Conservation (phyloP, 495 filamentous ascomycete genomes). For the Aspergillus homomorphus region DNA sequence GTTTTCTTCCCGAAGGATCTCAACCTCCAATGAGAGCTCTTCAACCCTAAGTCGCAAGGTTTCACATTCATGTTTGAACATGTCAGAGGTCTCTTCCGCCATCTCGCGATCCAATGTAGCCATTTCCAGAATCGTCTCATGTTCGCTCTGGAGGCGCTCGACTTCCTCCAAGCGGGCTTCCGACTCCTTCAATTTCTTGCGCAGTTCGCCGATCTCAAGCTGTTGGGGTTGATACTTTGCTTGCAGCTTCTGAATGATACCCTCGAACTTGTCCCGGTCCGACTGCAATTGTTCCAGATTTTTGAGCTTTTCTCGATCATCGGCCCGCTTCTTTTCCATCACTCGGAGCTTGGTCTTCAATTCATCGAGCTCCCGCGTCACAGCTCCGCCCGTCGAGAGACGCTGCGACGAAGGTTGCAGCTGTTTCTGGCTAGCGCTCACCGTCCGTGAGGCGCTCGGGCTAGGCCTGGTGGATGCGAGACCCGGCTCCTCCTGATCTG, state of each 20-base stretch:
- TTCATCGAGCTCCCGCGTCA: slow-evolving; percentile 70
- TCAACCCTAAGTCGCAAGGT: slow-evolving; percentile 68
- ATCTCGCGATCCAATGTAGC: slow-evolving; percentile 89
- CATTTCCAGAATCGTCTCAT: slow-evolving; percentile 83
- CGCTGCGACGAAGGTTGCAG: slow-evolving; percentile 30
- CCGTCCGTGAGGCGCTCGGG: slow-evolving; percentile 28
- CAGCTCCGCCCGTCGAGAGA: slow-evolving; percentile 32
- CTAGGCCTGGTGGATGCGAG: slow-evolving; percentile 26
- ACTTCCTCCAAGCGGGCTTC: slow-evolving; percentile 64
- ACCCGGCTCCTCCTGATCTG: slow-evolving; percentile 18
- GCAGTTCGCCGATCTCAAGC: slow-evolving; percentile 72
- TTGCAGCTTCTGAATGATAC: slow-evolving; percentile 87
- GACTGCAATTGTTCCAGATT: slow-evolving; percentile 68
- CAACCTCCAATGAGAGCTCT: slow-evolving; percentile 83
- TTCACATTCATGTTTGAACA: slow-evolving; percentile 76
- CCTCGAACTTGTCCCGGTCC: slow-evolving; percentile 82
- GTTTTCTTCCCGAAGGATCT: slow-evolving; percentile 85
- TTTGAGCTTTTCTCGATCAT: slow-evolving; percentile 87
- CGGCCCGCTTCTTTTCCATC: slow-evolving; percentile 75
- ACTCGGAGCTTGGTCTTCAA: slow-evolving; percentile 74
- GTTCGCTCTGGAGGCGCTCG: slow-evolving; percentile 71
- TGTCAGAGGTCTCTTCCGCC: slow-evolving; percentile 90
- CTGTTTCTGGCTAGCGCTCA: slow-evolving; percentile 25
- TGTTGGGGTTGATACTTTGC: slow-evolving; percentile 85
- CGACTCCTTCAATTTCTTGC: slow-evolving; percentile 72